These are phyloP conservation scores for Zea luxurians DNA, from an alignment of 176 grass and related monocot species.

Conservation along the genomic window DNA sequence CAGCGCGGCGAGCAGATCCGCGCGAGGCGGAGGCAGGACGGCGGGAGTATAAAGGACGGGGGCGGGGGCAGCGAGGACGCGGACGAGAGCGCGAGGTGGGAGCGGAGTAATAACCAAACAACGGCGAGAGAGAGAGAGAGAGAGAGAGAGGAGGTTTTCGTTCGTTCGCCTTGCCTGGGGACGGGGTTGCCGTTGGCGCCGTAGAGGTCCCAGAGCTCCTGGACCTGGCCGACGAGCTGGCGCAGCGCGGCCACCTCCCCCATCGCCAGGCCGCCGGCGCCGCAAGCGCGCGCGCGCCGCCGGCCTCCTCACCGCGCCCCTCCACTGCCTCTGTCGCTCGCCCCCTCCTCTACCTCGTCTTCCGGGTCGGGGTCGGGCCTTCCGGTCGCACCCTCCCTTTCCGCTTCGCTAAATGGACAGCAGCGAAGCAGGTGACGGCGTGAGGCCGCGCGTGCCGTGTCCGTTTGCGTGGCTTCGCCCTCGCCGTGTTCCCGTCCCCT, in stretches of 20 bases:
- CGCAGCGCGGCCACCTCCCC: constrained; percentile 77
- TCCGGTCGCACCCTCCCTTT: neutral
- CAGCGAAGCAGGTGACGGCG: neutral
- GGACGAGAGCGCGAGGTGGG: too few species aligned
- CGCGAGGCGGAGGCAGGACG: neutral
- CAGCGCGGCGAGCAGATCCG: constrained; percentile 35
- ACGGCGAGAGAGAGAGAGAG: too few species aligned
- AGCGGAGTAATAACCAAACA: neutral
- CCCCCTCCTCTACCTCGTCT: neutral
- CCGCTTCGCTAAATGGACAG: neutral
- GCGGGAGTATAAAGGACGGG: too few species aligned
- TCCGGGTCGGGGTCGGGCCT: neutral
- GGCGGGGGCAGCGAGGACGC: neutral
- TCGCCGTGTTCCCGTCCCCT: too few species aligned
- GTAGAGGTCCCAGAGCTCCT: constrained; percentile 95
- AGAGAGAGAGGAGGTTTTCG: neutral
- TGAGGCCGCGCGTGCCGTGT: neutral
- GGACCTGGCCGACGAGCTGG: constrained; percentile 84
- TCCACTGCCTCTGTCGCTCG: neutral
- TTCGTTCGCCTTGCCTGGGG: constrained; percentile 38
- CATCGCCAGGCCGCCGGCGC: constrained; percentile 39
- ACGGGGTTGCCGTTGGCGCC: constrained; percentile 58
- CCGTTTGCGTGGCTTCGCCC: neutral
- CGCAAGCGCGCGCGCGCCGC: constrained; percentile 28
- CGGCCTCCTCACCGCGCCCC: neutral